phyloP scores from a whole-genome alignment of 169 alveolate genomes.

The Plasmodium coatneyi region DNA sequence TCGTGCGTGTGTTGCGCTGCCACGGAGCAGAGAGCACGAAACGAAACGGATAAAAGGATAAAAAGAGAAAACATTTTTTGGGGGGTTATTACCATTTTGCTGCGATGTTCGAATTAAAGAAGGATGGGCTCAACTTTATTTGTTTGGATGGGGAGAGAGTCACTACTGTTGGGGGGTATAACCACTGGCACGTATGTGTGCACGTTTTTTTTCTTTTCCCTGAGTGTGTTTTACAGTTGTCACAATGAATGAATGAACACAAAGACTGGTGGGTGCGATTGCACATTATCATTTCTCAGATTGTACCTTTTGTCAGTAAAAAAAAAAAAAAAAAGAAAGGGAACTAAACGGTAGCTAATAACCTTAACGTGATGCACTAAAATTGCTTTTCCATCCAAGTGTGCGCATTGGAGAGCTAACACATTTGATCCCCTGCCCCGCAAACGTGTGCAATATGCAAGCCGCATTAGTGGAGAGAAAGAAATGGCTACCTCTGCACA shows the following conservation, averaged over 20 bases:
- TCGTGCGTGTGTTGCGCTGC: neutral
- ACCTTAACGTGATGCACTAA: neutral
- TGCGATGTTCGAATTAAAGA: neutral
- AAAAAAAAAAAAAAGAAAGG: constrained; percentile 7
- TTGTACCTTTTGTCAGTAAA: neutral
- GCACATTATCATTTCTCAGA: neutral
- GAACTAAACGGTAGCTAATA: neutral
- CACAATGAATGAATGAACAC: neutral
- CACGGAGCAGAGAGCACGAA: neutral
- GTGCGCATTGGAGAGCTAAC: neutral
- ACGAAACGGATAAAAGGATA: neutral
- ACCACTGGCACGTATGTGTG: neutral
- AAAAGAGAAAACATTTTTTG: neutral
- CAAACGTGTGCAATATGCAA: neutral
- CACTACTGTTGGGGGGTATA: neutral
- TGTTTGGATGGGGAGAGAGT: neutral
- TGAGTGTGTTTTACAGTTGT: neutral
- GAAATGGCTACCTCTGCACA: neutral
- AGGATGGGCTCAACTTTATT: neutral
- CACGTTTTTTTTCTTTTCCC: neutral
- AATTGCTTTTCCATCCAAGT: neutral
- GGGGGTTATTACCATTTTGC: neutral
- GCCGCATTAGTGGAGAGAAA: neutral
- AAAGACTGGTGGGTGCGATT: neutral
- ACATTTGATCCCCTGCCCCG: neutral